Evolutionary conservation across 1,284 basidiomycete genomes (phyloP).

Genomic region (Takashimella tepidaria): DNA sequence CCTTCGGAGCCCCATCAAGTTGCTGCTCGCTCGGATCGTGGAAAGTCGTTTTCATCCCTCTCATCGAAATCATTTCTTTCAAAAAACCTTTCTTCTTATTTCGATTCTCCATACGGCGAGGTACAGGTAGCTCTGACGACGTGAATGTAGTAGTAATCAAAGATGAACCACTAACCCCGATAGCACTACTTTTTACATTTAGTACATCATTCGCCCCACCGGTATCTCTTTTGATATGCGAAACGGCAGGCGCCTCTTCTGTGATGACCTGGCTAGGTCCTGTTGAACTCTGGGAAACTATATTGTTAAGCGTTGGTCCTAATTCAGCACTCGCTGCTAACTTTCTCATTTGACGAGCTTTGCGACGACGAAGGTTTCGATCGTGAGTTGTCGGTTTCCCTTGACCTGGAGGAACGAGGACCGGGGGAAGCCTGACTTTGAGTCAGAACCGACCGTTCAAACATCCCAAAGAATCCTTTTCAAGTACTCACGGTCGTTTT

Average conservation of each 20-base stretch:
- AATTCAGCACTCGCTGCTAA: constrained; percentile 2
- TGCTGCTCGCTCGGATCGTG: constrained; percentile 3
- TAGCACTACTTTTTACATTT: too few relatives aligned
- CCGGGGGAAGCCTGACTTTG: constrained; percentile 1
- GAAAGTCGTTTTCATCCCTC: constrained; percentile 35
- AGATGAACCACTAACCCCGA: too few relatives aligned
- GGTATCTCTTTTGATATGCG: too few relatives aligned
- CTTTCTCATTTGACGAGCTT: constrained; percentile 23
- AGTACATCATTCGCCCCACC: too few relatives aligned
- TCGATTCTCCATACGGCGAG: constrained; percentile 31
- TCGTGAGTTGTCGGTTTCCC: constrained; percentile 38
- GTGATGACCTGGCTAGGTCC: not conserved
- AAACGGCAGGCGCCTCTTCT: too few relatives aligned
- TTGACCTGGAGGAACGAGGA: constrained; percentile 33
- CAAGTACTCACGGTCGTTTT: too few relatives aligned
- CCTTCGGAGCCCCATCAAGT: not conserved
- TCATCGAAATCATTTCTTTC: constrained; percentile 30
- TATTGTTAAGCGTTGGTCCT: constrained; percentile 3
- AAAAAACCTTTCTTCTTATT: constrained; percentile 46
- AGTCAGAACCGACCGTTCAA: too few relatives aligned
- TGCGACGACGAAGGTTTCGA: constrained; percentile 34
- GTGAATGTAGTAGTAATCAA: not conserved
- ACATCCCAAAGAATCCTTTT: too few relatives aligned
- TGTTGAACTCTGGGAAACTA: constrained; percentile 1
- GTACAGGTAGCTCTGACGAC: constrained; percentile 12